phyloP scores from a whole-genome alignment of 371 early-diverging fungal species.

The Haplosporangium sp. region DNA sequence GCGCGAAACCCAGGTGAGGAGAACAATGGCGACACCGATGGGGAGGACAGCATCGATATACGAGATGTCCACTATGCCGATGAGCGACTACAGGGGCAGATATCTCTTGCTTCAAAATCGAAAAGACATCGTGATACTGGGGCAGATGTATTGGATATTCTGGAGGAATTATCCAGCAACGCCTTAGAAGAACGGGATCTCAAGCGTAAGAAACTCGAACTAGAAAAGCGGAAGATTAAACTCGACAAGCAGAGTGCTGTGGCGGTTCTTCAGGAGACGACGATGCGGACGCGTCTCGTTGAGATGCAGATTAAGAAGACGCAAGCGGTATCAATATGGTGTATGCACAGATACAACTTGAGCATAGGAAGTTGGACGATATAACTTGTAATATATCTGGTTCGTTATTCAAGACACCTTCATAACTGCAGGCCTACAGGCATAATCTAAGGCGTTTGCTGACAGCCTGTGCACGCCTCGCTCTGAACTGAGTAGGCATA shows the following conservation, averaged over 20 bases:
- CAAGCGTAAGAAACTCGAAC: conserved; percentile 3
- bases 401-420: too few relatives aligned
- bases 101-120: not conserved
- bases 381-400: too few relatives aligned
- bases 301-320: conserved; percentile 4
- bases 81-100: too few relatives aligned
- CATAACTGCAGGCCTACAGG: too few relatives aligned
- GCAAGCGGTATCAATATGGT: not conserved
- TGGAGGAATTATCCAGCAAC: not conserved
- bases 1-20: not conserved
- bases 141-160: not conserved
- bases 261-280: too few relatives aligned
- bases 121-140: not conserved
- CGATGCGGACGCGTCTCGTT: not conserved
- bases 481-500: not conserved
- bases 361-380: too few relatives aligned
- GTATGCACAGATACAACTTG: too few relatives aligned
- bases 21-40: conserved; percentile 1
- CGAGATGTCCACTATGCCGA: not conserved
- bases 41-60: not conserved
- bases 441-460: too few relatives aligned
- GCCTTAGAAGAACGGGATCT: not conserved
- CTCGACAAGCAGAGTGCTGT: not conserved
- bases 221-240: not conserved
- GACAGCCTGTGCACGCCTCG: too few relatives aligned